Evolutionary conservation across 768 basidiomycete genomes (phyloP).

Genomic region (Coprinopsis marcescibilis): DNA sequence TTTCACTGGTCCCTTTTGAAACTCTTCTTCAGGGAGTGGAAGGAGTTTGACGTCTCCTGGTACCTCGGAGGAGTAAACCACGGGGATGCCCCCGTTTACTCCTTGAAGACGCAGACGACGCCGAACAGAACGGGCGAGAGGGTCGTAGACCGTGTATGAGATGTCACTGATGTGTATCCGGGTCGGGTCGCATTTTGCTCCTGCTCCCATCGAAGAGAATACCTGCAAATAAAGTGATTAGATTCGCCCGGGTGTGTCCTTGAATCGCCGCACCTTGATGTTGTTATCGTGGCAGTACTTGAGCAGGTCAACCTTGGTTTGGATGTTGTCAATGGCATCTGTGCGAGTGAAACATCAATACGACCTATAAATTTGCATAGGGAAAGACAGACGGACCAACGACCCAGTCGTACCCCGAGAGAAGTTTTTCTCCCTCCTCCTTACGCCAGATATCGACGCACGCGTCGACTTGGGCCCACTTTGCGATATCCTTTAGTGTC

Average conservation of each 20-base stretch:
- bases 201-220: slow-evolving; percentile 96
- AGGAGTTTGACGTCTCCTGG: slow-evolving; percentile 84
- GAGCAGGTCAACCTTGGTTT: slow-evolving; percentile 92
- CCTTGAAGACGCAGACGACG: slow-evolving; percentile 61
- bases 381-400: slow-evolving; percentile 48
- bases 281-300: slow-evolving; percentile 76
- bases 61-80: slow-evolving; percentile 94
- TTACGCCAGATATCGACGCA: slow-evolving; percentile 83
- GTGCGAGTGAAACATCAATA: slow-evolving; percentile 1
- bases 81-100: slow-evolving; percentile 66
- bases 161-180: slow-evolving; percentile 95
- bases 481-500: slow-evolving; percentile 63
- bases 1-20: slow-evolving; percentile 80
- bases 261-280: slow-evolving; percentile 56
- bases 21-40: slow-evolving; percentile 89
- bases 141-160: slow-evolving; percentile 88
- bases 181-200: slow-evolving; percentile 92
- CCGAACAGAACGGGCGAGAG: slow-evolving; percentile 87
- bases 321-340: slow-evolving; percentile 98
- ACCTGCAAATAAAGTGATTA: slow-evolving; percentile 49
- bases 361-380: too few species aligned
- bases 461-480: slow-evolving; percentile 85
- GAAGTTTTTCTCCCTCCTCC: slow-evolving; percentile 64
- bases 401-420: slow-evolving; percentile 92
- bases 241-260: not conserved